Base-by-base conservation (phyloP, 345 rosid genomes). In the Geranium brycei region DNA sequence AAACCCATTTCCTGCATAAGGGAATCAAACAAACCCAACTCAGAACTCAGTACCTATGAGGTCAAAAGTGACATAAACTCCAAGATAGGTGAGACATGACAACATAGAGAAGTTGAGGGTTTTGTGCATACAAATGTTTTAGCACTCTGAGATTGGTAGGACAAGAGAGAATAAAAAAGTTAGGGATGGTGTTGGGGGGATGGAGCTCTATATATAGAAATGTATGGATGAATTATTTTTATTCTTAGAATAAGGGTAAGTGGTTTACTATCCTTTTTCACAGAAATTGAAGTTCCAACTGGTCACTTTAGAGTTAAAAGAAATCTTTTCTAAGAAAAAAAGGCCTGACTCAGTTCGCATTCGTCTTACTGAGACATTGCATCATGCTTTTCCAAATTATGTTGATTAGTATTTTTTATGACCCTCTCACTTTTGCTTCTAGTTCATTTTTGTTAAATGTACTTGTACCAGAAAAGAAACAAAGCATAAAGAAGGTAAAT, bases 1-100 rank as follows among this genome's bases (percentile, higher is more conserved):
- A 70, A 59, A 19, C 64, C 75, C 85, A 79, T 81, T 69, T 75
- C 66, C 71, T 66, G 77, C 67, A 75, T 66, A 32, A 58, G 19
- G 31, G 12, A 19, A 31, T 1, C 53, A 47, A 47, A 47, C 53
- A 47, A 47, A 47, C 13, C 53, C 15, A 2, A 1, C 15, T 47
- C 15, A 47, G 53, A 47, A 47, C 1, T 47, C 53, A 47, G 41
- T 35, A 4, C 41, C 41, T 3, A 35, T 4, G 53, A 47, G 53
- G 15, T 10, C 13, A 13, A 47, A 11, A 4, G 41, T 38, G 4
- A 38, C 47, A 38, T 5, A 38, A 38, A 38, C 47, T 38, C 47
- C 47, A 38, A 38, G 47, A 38, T 5, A 38, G 11, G 47, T 38
- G 47, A 38, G 47, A 38, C 47, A 38, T 23, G 28, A 38, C 47